phyloP scores from a whole-genome alignment of 1,284 basidiomycete species.

The Leccinum fallax region DNA sequence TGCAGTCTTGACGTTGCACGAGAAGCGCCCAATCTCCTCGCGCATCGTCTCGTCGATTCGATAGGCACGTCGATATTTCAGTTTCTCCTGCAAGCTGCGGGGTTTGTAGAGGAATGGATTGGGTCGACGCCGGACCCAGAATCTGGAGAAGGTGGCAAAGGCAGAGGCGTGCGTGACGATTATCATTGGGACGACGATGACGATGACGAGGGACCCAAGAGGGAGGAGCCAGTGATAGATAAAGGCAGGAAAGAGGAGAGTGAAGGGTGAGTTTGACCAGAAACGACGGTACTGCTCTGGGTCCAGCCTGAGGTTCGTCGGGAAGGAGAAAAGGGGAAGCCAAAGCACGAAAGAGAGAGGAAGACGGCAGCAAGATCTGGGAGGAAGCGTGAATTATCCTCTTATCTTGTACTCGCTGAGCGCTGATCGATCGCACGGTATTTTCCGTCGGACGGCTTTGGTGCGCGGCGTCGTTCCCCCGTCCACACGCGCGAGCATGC shows the following conservation, averaged over 20 bases:
- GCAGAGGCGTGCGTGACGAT: conserved; percentile 37
- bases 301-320: neutral
- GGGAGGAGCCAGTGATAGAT: no score
- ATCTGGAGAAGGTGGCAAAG: conserved; percentile 2
- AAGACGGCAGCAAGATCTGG: conserved; percentile 28
- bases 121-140: neutral
- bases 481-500: neutral
- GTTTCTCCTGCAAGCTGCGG: neutral
- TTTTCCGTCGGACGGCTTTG: neutral
- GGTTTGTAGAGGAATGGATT: neutral
- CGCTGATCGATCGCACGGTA: conserved; percentile 10
- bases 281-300: neutral
- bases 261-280: neutral
- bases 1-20: no score
- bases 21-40: neutral
- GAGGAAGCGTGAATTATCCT: neutral
- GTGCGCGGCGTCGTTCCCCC: neutral
- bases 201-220: neutral
- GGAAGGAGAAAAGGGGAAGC: neutral
- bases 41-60: neutral
- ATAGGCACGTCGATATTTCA: neutral
- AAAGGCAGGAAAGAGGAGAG: neutral
- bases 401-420: conserved; percentile 36
- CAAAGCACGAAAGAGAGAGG: conserved; percentile 30
- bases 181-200: conserved; percentile 41